Evolutionary conservation across 345 rosid species (phyloP).

Genomic region (Corymbia maculata): DNA sequence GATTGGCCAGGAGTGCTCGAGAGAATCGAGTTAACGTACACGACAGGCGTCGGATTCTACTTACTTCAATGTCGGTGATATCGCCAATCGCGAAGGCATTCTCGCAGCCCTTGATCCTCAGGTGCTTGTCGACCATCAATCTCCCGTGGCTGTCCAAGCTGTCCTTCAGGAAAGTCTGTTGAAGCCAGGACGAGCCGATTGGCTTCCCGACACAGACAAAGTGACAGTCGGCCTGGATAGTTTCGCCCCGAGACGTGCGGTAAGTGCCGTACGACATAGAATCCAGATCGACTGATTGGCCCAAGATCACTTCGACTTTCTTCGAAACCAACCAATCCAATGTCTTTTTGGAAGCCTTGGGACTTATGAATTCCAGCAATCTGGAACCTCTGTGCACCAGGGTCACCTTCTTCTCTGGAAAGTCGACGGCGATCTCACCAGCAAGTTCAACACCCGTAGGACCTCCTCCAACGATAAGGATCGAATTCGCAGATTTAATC

Average conservation of each 20-base stretch:
- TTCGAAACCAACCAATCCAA: slow-evolving; percentile 59
- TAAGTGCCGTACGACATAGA: slow-evolving; percentile 34
- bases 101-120: slow-evolving; percentile 40
- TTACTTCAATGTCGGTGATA: slow-evolving; percentile 60
- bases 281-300: slow-evolving; percentile 54
- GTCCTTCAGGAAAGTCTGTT: slow-evolving; percentile 35
- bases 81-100: slow-evolving; percentile 75
- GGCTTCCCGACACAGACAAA: slow-evolving; percentile 64
- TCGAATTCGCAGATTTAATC: slow-evolving; percentile 58
- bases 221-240: slow-evolving; percentile 62
- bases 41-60: background rate
- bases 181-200: slow-evolving; percentile 63
- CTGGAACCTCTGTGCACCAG: slow-evolving; percentile 75
- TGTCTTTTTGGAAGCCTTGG: slow-evolving; percentile 59
- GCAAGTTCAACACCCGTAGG: slow-evolving; percentile 94
- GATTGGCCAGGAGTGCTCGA: background rate
- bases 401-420: slow-evolving; percentile 67
- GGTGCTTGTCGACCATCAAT: slow-evolving; percentile 59
- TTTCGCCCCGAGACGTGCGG: slow-evolving; percentile 51
- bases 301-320: slow-evolving; percentile 64
- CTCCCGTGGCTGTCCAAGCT: slow-evolving; percentile 53
- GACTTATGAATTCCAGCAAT: slow-evolving; percentile 68
- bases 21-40: background rate
- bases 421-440: slow-evolving; percentile 77
- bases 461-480: slow-evolving; percentile 89